Conservation (phyloP, 2,329 filamentous ascomycete species). For the Chaetomium sp. region DNA sequence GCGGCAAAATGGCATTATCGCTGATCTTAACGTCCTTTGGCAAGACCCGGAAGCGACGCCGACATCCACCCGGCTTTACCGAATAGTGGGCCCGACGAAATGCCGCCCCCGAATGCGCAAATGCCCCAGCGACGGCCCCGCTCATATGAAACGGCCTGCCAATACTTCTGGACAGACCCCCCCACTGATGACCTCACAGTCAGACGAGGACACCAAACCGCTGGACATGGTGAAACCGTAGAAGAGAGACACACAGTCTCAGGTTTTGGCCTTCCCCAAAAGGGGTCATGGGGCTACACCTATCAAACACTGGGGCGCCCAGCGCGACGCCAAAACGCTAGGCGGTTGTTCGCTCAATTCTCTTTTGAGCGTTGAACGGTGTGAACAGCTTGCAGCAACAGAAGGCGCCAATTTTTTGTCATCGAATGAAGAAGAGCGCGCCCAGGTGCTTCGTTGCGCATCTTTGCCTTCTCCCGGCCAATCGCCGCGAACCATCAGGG, state of each 20-base stretch:
- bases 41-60: no score
- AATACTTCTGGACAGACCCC: not conserved
- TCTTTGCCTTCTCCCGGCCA: not conserved
- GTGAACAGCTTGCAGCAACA: no score
- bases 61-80: no score
- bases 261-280: not conserved
- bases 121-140: not conserved
- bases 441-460: not conserved
- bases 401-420: no score
- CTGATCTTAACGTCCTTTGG: not conserved
- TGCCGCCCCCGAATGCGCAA: not conserved
- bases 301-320: no score
- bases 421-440: no score
- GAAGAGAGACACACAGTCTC: not conserved
- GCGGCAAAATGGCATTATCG: not conserved
- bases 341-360: no score
- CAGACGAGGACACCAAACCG: not conserved
- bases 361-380: no score
- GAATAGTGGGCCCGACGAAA: no score
- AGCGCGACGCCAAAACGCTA: no score
- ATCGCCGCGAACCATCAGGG: not conserved
- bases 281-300: no score
- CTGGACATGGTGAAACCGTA: not conserved
- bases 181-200: conserved; percentile 9
- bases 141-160: not conserved